Conservation (phyloP, 2,329 filamentous ascomycete species). For the Eutypella sp. region DNA sequence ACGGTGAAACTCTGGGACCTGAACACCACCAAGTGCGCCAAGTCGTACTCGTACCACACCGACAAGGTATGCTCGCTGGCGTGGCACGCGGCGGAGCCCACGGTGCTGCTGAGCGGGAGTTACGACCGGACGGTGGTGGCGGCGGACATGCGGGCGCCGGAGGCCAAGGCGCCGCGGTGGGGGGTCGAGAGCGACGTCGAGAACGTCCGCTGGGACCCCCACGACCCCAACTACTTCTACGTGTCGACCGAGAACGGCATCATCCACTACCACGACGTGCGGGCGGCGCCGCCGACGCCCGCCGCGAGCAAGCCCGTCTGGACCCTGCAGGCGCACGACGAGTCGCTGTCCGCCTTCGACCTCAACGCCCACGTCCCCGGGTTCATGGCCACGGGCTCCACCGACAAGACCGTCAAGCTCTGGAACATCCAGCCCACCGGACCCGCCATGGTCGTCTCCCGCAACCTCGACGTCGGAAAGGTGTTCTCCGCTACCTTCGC, state of each 20-base stretch:
- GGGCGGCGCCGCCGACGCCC: conserved; percentile 68
- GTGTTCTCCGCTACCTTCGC: conserved; percentile 90
- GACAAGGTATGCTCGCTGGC: conserved; percentile 96
- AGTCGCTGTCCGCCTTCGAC: conserved; percentile 87
- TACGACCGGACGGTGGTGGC: conserved; percentile 93
- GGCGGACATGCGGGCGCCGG: conserved; percentile 93
- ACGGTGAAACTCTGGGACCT: conserved; percentile 98
- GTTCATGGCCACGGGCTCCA: conserved; percentile 88
- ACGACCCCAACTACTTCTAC: conserved; percentile 90
- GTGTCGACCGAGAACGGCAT: conserved; percentile 89
- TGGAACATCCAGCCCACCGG: conserved; percentile 84
- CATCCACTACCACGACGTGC: conserved; percentile 86
- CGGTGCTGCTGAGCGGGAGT: conserved; percentile 83
- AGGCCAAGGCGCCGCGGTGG: conserved; percentile 77
- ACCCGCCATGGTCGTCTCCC: conserved; percentile 83
- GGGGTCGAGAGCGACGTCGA: conserved; percentile 95
- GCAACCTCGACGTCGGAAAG: conserved; percentile 90
- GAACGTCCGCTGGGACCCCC: conserved; percentile 86
- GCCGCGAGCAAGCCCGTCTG: conserved; percentile 79
- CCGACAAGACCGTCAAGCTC: conserved; percentile 91
- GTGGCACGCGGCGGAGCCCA: conserved; percentile 86
- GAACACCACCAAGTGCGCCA: conserved; percentile 84
- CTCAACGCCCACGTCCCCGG: conserved; percentile 86
- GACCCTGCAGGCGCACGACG: conserved; percentile 93
- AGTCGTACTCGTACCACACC: conserved; percentile 92